Evolutionary conservation across 2,329 filamentous ascomycete genomes (phyloP).

Genomic region (Penicillium sp.): DNA sequence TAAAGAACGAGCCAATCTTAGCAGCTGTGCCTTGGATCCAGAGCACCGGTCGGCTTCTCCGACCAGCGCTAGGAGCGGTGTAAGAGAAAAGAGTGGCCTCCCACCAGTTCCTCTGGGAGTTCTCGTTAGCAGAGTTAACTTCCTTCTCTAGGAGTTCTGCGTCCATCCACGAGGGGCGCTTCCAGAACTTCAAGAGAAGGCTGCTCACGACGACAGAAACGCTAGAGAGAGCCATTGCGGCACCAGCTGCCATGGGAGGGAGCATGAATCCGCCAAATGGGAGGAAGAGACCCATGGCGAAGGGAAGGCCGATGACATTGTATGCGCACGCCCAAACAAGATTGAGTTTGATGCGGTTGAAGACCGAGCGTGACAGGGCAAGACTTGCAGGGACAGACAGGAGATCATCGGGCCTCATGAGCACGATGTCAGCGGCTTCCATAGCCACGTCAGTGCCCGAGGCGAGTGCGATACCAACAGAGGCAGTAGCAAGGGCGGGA

Average conservation of each 20-base stretch:
- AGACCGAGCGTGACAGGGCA: slow-evolving; percentile 81
- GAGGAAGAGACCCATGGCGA: slow-evolving; percentile 95
- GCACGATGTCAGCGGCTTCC: slow-evolving; percentile 93
- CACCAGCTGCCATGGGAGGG: slow-evolving; percentile 92
- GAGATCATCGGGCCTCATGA: slow-evolving; percentile 90
- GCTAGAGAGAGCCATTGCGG: slow-evolving; percentile 89
- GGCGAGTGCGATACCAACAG: slow-evolving; percentile 90
- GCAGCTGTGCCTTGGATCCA: slow-evolving; percentile 26
- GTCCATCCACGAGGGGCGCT: slow-evolving; percentile 83
- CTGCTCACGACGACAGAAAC: slow-evolving; percentile 88
- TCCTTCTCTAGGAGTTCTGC: slow-evolving; percentile 67
- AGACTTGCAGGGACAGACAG: slow-evolving; percentile 91
- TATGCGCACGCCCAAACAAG: slow-evolving; percentile 91
- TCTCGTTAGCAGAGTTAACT: slow-evolving; percentile 37
- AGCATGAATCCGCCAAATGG: slow-evolving; percentile 81
- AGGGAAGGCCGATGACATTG: slow-evolving; percentile 87
- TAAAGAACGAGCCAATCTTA: slow-evolving; percentile 35
- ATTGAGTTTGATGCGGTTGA: slow-evolving; percentile 91
- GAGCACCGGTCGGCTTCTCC: slow-evolving; percentile 22
- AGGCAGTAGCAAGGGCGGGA: slow-evolving; percentile 87
- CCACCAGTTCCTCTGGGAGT: slow-evolving; percentile 37
- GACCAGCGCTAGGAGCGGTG: slow-evolving; percentile 20
- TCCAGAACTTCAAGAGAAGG: slow-evolving; percentile 85
- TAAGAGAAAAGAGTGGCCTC: slow-evolving; percentile 31
- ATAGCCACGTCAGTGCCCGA: slow-evolving; percentile 96